phyloP scores from a whole-genome alignment of 2,329 filamentous ascomycete species.

The Didymella lethalis region DNA sequence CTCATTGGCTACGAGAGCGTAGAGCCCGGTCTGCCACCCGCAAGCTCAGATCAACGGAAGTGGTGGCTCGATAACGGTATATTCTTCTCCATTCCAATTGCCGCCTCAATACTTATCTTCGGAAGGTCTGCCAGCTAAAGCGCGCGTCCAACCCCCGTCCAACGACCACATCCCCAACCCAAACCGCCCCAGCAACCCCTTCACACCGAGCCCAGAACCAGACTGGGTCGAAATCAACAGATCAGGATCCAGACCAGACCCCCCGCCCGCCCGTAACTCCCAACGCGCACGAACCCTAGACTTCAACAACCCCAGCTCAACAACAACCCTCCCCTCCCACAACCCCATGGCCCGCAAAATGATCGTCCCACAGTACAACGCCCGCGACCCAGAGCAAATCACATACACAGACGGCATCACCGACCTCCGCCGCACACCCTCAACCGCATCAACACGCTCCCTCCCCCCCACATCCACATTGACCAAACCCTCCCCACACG shows the following conservation, averaged over 20 bases:
- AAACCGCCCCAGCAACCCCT: constrained; percentile 81
- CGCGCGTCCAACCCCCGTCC: constrained; percentile 72
- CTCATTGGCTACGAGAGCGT: constrained; percentile 82
- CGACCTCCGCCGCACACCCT: constrained; percentile 36
- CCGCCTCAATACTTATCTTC: constrained; percentile 36
- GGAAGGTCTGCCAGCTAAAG: constrained; percentile 74
- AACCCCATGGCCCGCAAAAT: constrained; percentile 41
- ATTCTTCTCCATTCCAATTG: constrained; percentile 59
- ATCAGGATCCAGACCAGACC: constrained; percentile 38
- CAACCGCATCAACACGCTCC: constrained; percentile 43
- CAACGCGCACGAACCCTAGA: constrained; percentile 41
- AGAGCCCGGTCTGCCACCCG: constrained; percentile 74
- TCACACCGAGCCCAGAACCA: constrained; percentile 73
- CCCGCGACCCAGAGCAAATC: constrained; percentile 31
- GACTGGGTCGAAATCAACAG: constrained; percentile 75
- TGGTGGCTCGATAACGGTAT: constrained; percentile 72
- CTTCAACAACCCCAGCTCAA: constrained; percentile 37
- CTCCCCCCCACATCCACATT: constrained; percentile 30
- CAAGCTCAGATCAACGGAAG: constrained; percentile 67
- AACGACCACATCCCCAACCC: constrained; percentile 73
- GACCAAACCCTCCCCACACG: constrained; percentile 33
- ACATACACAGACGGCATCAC: constrained; percentile 34
- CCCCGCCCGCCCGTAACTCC: constrained; percentile 44
- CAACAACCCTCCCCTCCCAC: constrained; percentile 26
- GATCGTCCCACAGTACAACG: constrained; percentile 42